These are phyloP conservation scores for Kwoniella heveanensis DNA, from an alignment of 768 basidiomycete species.

Conservation along the genomic window DNA sequence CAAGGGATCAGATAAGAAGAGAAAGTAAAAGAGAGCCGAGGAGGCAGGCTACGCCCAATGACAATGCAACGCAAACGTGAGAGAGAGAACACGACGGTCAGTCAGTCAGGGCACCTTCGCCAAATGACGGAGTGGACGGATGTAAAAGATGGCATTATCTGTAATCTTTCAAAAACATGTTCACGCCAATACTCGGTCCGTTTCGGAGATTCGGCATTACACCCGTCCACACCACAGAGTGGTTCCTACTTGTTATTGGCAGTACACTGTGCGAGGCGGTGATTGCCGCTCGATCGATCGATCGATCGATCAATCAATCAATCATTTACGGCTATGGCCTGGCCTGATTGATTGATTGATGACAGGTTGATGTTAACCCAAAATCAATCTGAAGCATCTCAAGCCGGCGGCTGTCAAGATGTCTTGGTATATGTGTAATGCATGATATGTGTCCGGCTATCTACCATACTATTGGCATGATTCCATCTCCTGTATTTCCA, in stretches of 20 bases:
- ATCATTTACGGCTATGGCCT: no score
- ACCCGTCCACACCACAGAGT: neutral
- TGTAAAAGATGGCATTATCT: neutral
- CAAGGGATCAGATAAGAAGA: neutral
- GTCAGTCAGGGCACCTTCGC: neutral
- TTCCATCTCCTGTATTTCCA: no score
- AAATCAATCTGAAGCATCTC: no score
- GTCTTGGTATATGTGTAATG: no score
- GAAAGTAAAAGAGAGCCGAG: neutral
- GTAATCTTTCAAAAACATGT: neutral
- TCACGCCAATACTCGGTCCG: neutral
- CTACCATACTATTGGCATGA: no score
- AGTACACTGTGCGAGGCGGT: neutral
- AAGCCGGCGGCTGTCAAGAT: no score
- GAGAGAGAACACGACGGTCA: neutral
- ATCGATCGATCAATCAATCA: no score
- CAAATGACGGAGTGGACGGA: slow-evolving; percentile 1
- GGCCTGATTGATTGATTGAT: no score
- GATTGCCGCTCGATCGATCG: neutral
- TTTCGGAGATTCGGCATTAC: slow-evolving; percentile 1
- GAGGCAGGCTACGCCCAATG: neutral
- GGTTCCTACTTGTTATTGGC: neutral
- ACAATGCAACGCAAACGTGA: neutral
- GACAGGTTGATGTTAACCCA: no score
- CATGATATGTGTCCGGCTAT: no score